Base-by-base conservation (phyloP, 2,329 filamentous ascomycete species). In the Corynespora cassiicola region DNA sequence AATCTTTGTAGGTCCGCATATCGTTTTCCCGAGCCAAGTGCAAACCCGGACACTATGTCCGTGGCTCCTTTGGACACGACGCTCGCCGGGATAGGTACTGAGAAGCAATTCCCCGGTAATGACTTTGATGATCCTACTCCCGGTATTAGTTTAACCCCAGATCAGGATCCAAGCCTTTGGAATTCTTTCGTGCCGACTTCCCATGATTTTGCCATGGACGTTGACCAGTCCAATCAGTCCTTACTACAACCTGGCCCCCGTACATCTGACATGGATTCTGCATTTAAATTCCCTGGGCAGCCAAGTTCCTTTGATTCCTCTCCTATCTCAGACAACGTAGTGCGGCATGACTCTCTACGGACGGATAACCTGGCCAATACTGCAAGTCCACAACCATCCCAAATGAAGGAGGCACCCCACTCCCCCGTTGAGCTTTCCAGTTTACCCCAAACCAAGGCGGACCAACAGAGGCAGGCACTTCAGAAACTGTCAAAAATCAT, bases 381-480 rank as follows among this genome's bases (percentile, higher is more conserved):
- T 25, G 51, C 48, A 3, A 47, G 33, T 7, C 24, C 19, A 14
- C 46, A 44, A 10, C 17, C 21, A 5, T 27, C 26, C 15, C 23
- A 14, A 18, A 12, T 36, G 7, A 35, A 31, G 25, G 18, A 30
- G 36, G 22, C 15, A 20, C 5, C 38, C 17, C 28, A 30, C 20
- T 22, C 31, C 12, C 24, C 24, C 7, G 43, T 29, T 21, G 31
- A 33, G 17, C 31, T 55, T 8, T 56, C 56, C n/a, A 52, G 34
- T 34, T 52, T 39, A 20, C 54, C 57, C 5, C 63, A 64, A 22
- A 64, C 61, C 7, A 65, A 67, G 26, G 51, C 55, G 7, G 56
- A 64, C 15, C 45, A 48, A 27, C 41, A 41, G 25, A 22, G 32
- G 40, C 42, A 46, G 17, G 54, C 56, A 15, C 44, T 65, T 2